Percentiles rank a stretch among this genome's conserved stretches.
Conservation (phyloP, 169 alveolate genomes). For the Plasmodium gallinaceum region DNA sequence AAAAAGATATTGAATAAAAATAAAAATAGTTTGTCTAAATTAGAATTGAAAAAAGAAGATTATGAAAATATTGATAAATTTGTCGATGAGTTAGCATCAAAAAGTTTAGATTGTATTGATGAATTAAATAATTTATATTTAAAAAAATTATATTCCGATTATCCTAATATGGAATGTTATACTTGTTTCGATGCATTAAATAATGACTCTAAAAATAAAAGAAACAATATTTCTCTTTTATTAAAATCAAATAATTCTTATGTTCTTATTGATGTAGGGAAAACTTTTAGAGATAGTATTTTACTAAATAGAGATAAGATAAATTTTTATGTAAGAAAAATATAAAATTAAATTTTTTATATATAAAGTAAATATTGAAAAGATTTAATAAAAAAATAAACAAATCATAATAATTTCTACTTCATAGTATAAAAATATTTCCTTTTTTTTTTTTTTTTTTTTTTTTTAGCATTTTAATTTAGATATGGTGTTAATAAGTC, state of each 20-base stretch:
- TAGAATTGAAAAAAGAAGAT: slow-evolving; percentile 48
- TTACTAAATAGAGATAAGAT: slow-evolving; percentile 42
- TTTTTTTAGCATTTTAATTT: slow-evolving; percentile 36
- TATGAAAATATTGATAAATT: slow-evolving; percentile 29
- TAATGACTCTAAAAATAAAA: slow-evolving; percentile 51
- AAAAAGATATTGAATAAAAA: slow-evolving; percentile 9
- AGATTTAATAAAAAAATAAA: too few species aligned
- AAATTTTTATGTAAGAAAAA: slow-evolving; percentile 35
- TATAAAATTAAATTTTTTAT: neutral
- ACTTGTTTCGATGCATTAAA: slow-evolving; percentile 59
- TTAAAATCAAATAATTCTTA: slow-evolving; percentile 52
- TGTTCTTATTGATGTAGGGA: slow-evolving; percentile 71
- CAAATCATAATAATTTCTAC: too few species aligned
- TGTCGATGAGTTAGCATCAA: slow-evolving; percentile 47
- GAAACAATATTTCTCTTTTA: slow-evolving; percentile 61
- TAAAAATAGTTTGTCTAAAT: neutral
- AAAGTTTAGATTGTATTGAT: slow-evolving; percentile 53
- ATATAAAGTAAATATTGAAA: too few species aligned
- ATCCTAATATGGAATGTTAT: slow-evolving; percentile 30
- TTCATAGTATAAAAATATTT: too few species aligned
- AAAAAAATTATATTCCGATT: slow-evolving; percentile 37
- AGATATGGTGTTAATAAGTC: slow-evolving; percentile 54
- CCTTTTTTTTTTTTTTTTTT: slow-evolving; percentile 15
- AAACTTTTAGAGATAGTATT: slow-evolving; percentile 66
- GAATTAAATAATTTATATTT: slow-evolving; percentile 47